Conservation (phyloP, 2,329 filamentous ascomycete species). For the Ascosphaera aggregata region DNA sequence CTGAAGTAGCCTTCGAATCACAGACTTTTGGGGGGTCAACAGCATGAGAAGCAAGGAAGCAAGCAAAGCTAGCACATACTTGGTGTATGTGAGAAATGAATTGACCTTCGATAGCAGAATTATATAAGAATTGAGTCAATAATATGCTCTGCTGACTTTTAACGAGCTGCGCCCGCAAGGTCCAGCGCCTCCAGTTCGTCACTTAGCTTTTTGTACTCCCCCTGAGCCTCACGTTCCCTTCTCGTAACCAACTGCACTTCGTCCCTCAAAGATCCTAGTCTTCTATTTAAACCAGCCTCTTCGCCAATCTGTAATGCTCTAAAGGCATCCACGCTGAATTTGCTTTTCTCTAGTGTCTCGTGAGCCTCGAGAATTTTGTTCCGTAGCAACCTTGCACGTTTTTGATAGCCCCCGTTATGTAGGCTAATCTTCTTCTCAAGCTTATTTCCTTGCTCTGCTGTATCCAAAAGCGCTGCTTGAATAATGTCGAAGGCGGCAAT, state of each 20-base stretch:
- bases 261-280: conserved; percentile 53
- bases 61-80: too few relatives aligned
- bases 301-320: conserved; percentile 56
- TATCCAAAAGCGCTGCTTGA: conserved; percentile 47
- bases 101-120: background rate
- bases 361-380: conserved; percentile 58
- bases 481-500: conserved; percentile 50
- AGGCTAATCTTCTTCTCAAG: conserved; percentile 82
- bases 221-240: conserved; percentile 76
- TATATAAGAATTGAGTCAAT: background rate
- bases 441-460: conserved; percentile 62
- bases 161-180: conserved; percentile 1
- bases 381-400: conserved; percentile 56
- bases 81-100: too few relatives aligned
- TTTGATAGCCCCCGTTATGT: conserved; percentile 74
- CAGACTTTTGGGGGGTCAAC: too few relatives aligned
- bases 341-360: conserved; percentile 49
- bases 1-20: too few relatives aligned
- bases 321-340: conserved; percentile 48
- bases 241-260: conserved; percentile 62
- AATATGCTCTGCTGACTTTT: background rate
- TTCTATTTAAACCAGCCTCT: conserved; percentile 45
- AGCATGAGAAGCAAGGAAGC: too few relatives aligned
- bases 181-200: conserved; percentile 50
- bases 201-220: conserved; percentile 50